Evolutionary conservation across 2,329 filamentous ascomycete species (phyloP), one percentile per base, ranked within the genome.

Genomic region (Lachnellula arida): DNA sequence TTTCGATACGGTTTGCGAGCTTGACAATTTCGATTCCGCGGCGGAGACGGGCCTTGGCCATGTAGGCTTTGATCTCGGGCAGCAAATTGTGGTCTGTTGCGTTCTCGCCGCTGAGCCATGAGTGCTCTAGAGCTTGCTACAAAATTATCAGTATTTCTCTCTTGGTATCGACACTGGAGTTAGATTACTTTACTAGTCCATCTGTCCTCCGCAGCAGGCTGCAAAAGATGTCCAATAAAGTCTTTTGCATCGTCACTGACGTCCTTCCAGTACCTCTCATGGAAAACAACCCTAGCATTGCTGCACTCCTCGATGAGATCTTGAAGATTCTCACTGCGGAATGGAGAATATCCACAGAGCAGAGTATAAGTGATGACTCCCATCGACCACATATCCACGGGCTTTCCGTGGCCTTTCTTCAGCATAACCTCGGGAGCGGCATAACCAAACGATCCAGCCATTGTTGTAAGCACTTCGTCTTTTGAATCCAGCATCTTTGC

Each of bases 301-400:
- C 84, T 91, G 76, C 92, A 97, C 75, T 99, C 94, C 61, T 97
- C 90, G 63, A 99, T 95, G 63, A 99, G 80, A 67, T 97, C 94
- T 63, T 88, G 82, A 49, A 99, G 79, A 68, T 89, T 96, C 77
- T 99, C 94, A 60, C 91, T 94, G 64, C 94, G 87, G 82, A 99
- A 99, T 19, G 94, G 94, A 46, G 93, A 97, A 78, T 99, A 99
- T 65, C 94, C 94, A 71, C 95, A 99, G 51, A 99, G 88, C 28
- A 99, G 81, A 15, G 94, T 99, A 75, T 99, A 99, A 43, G 94
- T 97, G 68, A 99, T 99, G 68, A 99, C 94, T 60, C 94, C 94
- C 75, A 99, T 82, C 3, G 94, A 97, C 94, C 94, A 99, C 90
- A 99, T 96, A 71, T 99, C 94, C 35, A 97, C 94, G 4, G 94